Conservation (phyloP, 2,329 filamentous ascomycete genomes). For the Colletotrichum tofieldiae region DNA sequence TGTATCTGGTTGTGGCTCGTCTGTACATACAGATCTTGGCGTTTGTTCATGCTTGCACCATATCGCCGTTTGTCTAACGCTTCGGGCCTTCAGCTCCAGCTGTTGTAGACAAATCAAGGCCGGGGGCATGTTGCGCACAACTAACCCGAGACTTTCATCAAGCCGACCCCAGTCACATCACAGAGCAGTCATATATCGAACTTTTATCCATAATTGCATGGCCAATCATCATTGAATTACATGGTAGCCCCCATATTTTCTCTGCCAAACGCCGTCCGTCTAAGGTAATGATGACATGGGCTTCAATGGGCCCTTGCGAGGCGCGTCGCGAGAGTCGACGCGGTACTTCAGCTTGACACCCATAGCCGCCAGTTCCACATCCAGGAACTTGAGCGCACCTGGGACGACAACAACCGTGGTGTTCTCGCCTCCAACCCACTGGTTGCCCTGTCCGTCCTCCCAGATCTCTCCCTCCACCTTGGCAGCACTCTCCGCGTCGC, state of each 20-base stretch:
- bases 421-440: slow-evolving; percentile 90
- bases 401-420: slow-evolving; percentile 94
- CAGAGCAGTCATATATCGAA: background rate
- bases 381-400: slow-evolving; percentile 91
- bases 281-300: slow-evolving; percentile 51
- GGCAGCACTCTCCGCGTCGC: slow-evolving; percentile 70
- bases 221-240: slow-evolving; percentile 32
- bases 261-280: slow-evolving; percentile 39
- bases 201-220: background rate
- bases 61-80: background rate
- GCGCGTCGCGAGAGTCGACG: slow-evolving; percentile 75
- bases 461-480: slow-evolving; percentile 82
- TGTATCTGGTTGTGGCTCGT: slow-evolving; percentile 4
- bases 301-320: slow-evolving; percentile 67
- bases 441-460: slow-evolving; percentile 90
- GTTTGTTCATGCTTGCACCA: background rate
- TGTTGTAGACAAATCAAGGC: background rate
- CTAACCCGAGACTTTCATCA: background rate
- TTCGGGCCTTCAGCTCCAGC: background rate
- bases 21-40: background rate
- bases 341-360: slow-evolving; percentile 93
- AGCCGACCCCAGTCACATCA: background rate
- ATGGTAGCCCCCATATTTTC: slow-evolving; percentile 25
- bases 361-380: slow-evolving; percentile 97
- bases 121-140: background rate